Percentiles rank a stretch among this genome's conserved stretches.
These are phyloP conservation scores for Blastobotrys terrestris DNA, from an alignment of 805 yeast species.

Conservation along the genomic window DNA sequence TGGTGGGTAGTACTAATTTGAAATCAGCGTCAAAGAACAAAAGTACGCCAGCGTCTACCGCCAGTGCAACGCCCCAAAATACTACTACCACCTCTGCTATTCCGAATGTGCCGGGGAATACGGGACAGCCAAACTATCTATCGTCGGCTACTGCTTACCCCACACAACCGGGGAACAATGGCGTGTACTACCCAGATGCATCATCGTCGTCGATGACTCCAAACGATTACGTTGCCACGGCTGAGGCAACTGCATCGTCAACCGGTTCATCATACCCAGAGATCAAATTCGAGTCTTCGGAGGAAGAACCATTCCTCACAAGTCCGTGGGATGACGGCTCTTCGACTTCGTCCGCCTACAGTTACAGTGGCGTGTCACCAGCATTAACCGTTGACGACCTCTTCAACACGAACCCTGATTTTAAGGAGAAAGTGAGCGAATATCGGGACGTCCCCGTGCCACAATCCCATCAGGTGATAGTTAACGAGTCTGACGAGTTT, in stretches of 20 bases:
- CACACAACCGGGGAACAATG: too few species aligned
- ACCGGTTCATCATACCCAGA: not conserved
- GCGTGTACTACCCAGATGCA: too few species aligned
- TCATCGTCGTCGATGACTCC: too few species aligned
- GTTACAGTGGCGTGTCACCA: not conserved
- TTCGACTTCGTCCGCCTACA: not conserved
- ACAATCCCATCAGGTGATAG: not conserved
- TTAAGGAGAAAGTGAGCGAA: not conserved
- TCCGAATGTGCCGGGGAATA: too few species aligned
- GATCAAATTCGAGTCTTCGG: not conserved
- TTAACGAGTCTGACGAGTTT: constrained; percentile 1
- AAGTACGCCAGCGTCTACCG: too few species aligned
- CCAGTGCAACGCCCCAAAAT: too few species aligned
- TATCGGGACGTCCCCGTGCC: not conserved
- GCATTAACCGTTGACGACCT: not conserved
- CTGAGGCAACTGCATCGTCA: not conserved
- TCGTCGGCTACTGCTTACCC: too few species aligned
- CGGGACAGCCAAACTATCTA: too few species aligned
- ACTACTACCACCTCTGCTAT: too few species aligned
- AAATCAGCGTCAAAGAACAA: not conserved
- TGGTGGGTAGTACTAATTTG: not conserved
- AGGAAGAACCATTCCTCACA: not conserved
- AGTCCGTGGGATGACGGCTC: not conserved
- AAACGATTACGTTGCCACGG: not conserved
- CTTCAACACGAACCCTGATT: not conserved